A percentile compares a stretch with the other conserved stretches of the same genome.
These are phyloP conservation scores for Ceratopteris richardii DNA, from an alignment of 75 land plant genomes.

Conservation along the genomic window DNA sequence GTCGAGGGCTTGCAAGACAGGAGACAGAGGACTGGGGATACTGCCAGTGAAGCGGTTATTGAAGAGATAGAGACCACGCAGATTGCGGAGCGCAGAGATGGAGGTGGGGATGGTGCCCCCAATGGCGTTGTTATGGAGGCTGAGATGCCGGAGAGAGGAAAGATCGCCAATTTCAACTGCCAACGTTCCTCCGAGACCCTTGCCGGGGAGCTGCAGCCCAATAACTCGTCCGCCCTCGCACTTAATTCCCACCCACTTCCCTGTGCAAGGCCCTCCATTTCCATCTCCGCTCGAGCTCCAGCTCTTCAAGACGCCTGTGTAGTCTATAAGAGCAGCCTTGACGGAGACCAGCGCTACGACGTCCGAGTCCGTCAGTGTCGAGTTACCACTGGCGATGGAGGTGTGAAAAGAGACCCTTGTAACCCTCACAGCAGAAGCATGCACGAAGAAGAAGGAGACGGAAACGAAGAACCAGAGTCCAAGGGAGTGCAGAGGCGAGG, in stretches of 20 bases:
- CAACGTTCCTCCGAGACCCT: constrained; percentile 55
- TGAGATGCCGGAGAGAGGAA: constrained; percentile 62
- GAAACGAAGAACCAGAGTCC: too few relatives aligned
- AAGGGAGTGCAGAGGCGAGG: too few relatives aligned
- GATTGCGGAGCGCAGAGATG: constrained; percentile 48
- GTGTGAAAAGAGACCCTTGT: too few relatives aligned
- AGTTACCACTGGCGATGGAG: too few relatives aligned
- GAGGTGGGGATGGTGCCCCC: constrained; percentile 55
- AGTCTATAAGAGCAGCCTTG: constrained; percentile 49
- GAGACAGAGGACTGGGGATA: constrained; percentile 48
- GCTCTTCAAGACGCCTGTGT: constrained; percentile 41
- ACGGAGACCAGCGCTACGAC: constrained; percentile 43
- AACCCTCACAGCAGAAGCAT: too few relatives aligned
- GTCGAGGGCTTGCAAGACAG: constrained; percentile 55
- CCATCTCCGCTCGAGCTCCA: constrained; percentile 58
- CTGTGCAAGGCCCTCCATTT: constrained; percentile 57
- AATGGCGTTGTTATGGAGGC: constrained; percentile 70
- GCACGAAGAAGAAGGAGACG: too few relatives aligned
- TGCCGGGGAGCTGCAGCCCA: constrained; percentile 75
- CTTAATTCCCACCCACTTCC: constrained; percentile 80
- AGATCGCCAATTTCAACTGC: constrained; percentile 67
- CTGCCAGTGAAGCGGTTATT: constrained; percentile 60
- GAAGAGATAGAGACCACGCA: constrained; percentile 73
- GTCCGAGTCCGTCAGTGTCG: constrained; percentile 5
- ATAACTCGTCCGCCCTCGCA: constrained; percentile 73